Evolutionary conservation across 2,329 filamentous ascomycete genomes (phyloP), one percentile per base, ranked within the genome.

Genomic region (Colletotrichum scovillei): DNA sequence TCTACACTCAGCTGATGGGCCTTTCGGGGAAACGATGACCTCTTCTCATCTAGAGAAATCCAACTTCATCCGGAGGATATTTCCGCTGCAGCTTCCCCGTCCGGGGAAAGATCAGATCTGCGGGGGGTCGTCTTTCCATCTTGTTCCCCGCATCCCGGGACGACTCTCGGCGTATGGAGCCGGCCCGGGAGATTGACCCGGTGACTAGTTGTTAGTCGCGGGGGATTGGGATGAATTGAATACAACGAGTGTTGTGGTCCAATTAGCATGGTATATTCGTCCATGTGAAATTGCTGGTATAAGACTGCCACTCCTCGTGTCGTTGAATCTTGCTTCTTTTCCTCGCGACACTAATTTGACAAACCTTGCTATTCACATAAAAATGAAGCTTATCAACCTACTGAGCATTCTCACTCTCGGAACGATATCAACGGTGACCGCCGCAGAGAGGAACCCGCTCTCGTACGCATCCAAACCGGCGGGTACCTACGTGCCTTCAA

Each of bases 381-480:
- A n/a, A 4, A 73, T 69, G 69, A 64, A 46, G 16, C 38, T 55
- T 0, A 3, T 26, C 12, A 16, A 7, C 8, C 2, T 73, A 7
- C 30, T 55, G 26, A 26, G 38, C 4, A 26, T 38, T 2, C 14
- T 57, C 0, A 5, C 49, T 14, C n/a, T 69, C 1, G 60, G 46
- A 2, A 4, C 16, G 5, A 5, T 30, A 3, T 58, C 53, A 12
- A 28, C 14, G 14, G 46, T 11, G 11, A 38, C 35, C 5, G 14
- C 42, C 7, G 32, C 46, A 1, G 64, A 66, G 14, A 52, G 72
- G 12, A 38, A 42, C 12, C 72, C 28, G 14, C 59, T 68, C 0
- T 38, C 59, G 3, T 74, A 68, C 24, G 59, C 49, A 1, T 60
- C 56, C 3, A 69, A 56, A 53, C 64, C 69, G 5, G 64, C 57